These are phyloP conservation scores for Colletotrichum sp. DNA, from an alignment of 2,329 filamentous ascomycete species.

Conservation along the genomic window DNA sequence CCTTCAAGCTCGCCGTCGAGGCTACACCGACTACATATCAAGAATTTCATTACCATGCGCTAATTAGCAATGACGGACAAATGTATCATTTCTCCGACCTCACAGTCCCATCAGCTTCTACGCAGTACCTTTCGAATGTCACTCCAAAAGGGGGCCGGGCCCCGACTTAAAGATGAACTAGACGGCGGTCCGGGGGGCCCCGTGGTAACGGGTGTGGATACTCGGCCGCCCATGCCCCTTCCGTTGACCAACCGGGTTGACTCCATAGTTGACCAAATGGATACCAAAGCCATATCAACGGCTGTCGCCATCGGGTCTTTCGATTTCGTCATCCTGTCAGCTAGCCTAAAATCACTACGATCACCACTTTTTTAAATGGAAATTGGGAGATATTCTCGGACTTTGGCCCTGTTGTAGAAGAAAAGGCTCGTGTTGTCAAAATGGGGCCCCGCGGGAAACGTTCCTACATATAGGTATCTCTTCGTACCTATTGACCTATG, in stretches of 20 bases:
- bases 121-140: background rate
- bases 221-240: background rate
- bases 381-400: background rate
- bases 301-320: constrained; percentile 4
- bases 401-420: background rate
- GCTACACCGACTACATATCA: background rate
- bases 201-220: background rate
- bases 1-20: background rate
- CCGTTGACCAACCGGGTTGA: constrained; percentile 2
- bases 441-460: background rate
- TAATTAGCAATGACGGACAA: background rate
- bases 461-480: background rate
- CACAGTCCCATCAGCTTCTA: background rate
- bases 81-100: background rate
- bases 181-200: background rate
- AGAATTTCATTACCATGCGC: background rate
- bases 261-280: background rate
- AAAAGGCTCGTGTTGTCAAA: background rate
- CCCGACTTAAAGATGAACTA: background rate
- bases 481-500: background rate
- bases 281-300: background rate
- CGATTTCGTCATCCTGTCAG: constrained; percentile 5
- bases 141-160: background rate
- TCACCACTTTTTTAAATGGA: background rate
- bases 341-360: background rate